Base-by-base conservation (phyloP, 129 eudicot genomes). In the Logfia minima region DNA sequence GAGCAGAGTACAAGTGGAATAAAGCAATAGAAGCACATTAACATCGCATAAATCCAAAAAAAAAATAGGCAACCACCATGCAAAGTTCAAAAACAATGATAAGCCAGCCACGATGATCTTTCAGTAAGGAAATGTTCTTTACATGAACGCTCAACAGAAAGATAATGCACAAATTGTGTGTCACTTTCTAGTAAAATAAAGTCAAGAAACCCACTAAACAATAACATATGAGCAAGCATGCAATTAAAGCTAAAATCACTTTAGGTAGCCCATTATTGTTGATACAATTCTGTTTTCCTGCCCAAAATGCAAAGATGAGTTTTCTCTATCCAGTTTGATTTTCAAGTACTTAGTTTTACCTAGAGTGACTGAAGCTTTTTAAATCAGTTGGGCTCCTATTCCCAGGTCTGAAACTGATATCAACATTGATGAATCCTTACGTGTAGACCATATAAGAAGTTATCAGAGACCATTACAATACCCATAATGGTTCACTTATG, bases 81-180 rank as follows among this genome's bases (percentile, higher is more conserved):
- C 4, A 22, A 37, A 48, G 59, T 48, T 53, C 39, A 3, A 2
- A 4, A 58, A 43, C 39, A 70, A 45, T 39, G 48, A 70, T 45
- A 70, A 48, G 39, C 75, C 39, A 5, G 32, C 39, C 23, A 70
- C 23, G 62, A 70, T 70, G 60, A 24, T 48, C 17, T 48, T 48
- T 48, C 55, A 13, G 55, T 48, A 48, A 11, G 45, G 17, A 11
- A 2, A 48, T 6, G 14, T 48, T 4, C 55, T 48, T 48, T 14
- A 48, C 55, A 48, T 48, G 55, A 48, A 70, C 39, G 21, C 29
- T 21, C 64, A 59, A 21, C 14, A 24, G 74, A 70, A 17, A 10
- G 74, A 69, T 43, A 8, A 43, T 22, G 72, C 72, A 68, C 72
- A 68, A 37, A 35, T 11, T 68, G 74, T 69, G 60, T 43, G 60